Conservation (phyloP, 75 land plant species). For the Pinus tabuliformis region DNA sequence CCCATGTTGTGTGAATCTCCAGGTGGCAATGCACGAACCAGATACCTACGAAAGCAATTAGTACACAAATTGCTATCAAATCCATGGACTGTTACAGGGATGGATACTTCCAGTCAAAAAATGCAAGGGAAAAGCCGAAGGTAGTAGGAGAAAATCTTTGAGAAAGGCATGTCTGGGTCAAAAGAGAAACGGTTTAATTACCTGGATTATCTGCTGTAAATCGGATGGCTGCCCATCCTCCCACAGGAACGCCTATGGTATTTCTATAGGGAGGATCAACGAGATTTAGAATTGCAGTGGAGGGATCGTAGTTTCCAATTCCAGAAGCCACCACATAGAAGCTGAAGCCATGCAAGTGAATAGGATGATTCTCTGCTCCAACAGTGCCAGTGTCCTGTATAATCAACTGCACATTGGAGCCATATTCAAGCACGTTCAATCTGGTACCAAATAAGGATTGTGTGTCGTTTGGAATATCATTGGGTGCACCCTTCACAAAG, state of each 20-base stretch:
- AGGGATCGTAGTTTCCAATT: slow-evolving; percentile 26
- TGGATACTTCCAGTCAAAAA: not conserved
- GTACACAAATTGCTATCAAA: not conserved
- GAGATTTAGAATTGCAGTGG: slow-evolving; percentile 16
- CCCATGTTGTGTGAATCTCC: slow-evolving; percentile 22
- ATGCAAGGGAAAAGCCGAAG: no score
- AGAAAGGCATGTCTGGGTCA: not conserved
- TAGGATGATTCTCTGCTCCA: slow-evolving; percentile 24
- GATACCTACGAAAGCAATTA: slow-evolving; percentile 14
- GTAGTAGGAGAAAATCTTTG: not conserved
- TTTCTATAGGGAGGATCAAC: slow-evolving; percentile 34
- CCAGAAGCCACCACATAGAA: slow-evolving; percentile 31
- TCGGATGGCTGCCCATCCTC: slow-evolving; percentile 35
- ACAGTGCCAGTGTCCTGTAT: slow-evolving; percentile 26
- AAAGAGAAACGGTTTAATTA: not conserved
- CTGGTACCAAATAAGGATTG: slow-evolving; percentile 5
- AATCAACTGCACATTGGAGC: slow-evolving; percentile 19
- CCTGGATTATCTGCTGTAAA: slow-evolving; percentile 40
- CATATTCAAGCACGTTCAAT: slow-evolving; percentile 6
- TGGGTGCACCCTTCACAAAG: not conserved
- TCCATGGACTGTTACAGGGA: not conserved
- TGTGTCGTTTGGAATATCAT: not conserved
- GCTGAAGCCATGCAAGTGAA: slow-evolving; percentile 37
- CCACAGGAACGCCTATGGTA: slow-evolving; percentile 11
- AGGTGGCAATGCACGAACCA: slow-evolving; percentile 35